phyloP scores from a whole-genome alignment of 139 green algal species.

The Ettlia oleoabundans region DNA sequence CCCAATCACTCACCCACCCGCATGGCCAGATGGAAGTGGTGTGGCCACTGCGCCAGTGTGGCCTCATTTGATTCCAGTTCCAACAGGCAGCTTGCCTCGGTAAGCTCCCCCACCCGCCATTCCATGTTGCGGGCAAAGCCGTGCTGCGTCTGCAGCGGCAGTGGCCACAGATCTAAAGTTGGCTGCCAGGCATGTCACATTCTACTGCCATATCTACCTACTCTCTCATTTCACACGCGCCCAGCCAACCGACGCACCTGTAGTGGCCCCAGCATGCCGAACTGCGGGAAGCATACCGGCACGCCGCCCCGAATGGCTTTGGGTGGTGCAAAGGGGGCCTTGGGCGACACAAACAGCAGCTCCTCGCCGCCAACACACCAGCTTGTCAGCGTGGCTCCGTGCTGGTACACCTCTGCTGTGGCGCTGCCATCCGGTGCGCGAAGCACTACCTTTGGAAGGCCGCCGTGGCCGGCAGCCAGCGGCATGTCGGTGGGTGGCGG shows the following conservation, averaged over 20 bases:
- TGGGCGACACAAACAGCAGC: constrained; percentile 78
- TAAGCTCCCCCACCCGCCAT: constrained; percentile 55
- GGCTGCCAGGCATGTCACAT: too few species aligned
- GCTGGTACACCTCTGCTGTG: constrained; percentile 62
- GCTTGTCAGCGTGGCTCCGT: constrained; percentile 75
- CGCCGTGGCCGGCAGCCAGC: background rate
- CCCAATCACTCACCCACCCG: constrained; percentile 21
- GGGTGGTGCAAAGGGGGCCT: constrained; percentile 83
- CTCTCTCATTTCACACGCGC: background rate
- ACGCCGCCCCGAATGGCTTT: constrained; percentile 89
- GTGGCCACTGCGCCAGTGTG: constrained; percentile 40
- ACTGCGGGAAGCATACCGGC: constrained; percentile 91
- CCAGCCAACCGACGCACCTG: background rate
- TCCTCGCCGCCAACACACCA: constrained; percentile 64
- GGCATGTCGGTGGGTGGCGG: background rate
- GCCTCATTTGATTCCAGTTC: constrained; percentile 20
- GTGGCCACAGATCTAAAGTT: background rate
- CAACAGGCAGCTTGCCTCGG: constrained; percentile 33
- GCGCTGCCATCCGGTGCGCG: constrained; percentile 23
- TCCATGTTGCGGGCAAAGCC: constrained; percentile 85
- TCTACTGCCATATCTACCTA: too few species aligned
- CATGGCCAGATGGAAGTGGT: constrained; percentile 62
- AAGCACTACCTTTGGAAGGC: constrained; percentile 12
- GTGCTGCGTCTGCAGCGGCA: constrained; percentile 63
- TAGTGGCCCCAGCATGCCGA: constrained; percentile 74